Evolutionary conservation across 129 eudicot genomes (phyloP).

Genomic region (Dittrichia graveolens): DNA sequence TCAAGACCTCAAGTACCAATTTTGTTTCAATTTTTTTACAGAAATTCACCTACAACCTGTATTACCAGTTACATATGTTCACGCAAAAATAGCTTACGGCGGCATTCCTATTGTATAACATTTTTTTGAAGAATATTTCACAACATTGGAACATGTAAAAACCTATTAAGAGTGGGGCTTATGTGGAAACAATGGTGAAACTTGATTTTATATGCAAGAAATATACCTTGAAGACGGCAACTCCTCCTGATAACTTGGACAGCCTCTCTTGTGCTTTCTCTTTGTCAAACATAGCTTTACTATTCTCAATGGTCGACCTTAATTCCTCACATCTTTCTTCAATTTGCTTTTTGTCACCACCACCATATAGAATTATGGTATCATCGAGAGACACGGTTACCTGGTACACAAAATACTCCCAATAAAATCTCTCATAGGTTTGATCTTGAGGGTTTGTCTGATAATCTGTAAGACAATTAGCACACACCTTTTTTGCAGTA

Average conservation of each 20-base stretch:
- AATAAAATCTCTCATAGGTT: background rate
- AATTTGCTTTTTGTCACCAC: slow-evolving; percentile 85
- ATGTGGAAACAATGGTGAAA: no score
- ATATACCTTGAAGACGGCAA: slow-evolving; percentile 87
- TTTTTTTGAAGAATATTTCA: no score
- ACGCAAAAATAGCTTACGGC: no score
- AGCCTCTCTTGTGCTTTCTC: slow-evolving; percentile 96
- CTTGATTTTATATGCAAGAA: background rate
- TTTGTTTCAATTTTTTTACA: no score
- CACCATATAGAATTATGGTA: slow-evolving; percentile 84
- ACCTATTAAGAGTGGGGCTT: no score
- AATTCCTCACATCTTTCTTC: slow-evolving; percentile 95
- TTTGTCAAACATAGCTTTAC: slow-evolving; percentile 81
- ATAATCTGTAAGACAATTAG: background rate
- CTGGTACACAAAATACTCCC: slow-evolving; percentile 36
- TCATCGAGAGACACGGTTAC: slow-evolving; percentile 92
- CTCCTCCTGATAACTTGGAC: slow-evolving; percentile 94
- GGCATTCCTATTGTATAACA: no score
- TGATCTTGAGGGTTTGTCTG: background rate
- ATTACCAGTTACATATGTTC: no score
- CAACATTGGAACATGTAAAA: no score
- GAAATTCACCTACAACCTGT: no score
- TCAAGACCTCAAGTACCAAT: no score
- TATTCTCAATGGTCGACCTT: slow-evolving; percentile 60
- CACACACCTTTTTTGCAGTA: slow-evolving; percentile 78